Percentiles rank a stretch among this genome's conserved stretches.
Evolutionary conservation across 495 filamentous ascomycete species (phyloP).

Genomic region (Haplographium delicatum): DNA sequence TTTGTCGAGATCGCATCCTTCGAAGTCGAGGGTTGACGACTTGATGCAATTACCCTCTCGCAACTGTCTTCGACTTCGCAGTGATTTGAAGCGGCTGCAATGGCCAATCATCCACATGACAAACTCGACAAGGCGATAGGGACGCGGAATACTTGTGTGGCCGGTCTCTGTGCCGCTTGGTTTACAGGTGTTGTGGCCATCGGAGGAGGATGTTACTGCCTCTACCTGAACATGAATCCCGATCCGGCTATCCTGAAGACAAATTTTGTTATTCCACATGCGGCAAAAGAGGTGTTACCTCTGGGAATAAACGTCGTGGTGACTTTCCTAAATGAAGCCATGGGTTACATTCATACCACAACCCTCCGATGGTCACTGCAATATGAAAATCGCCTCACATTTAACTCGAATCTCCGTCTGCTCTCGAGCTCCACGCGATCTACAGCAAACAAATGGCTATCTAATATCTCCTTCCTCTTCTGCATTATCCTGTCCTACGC

Average conservation of each 20-base stretch:
- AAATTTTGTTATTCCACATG: slow-evolving; percentile 20
- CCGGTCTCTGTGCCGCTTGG: slow-evolving; percentile 7
- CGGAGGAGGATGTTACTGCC: slow-evolving; percentile 7
- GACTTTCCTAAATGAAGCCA: slow-evolving; percentile 13
- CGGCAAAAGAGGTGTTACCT: slow-evolving; percentile 13
- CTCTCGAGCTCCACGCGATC: slow-evolving; percentile 9
- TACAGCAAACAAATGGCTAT: slow-evolving; percentile 14
- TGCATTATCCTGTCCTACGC: slow-evolving; percentile 33
- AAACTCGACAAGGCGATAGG: slow-evolving; percentile 10
- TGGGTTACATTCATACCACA: slow-evolving; percentile 15
- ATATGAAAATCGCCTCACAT: slow-evolving; percentile 14
- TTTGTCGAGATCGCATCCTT: not conserved
- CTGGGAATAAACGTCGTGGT: slow-evolving; percentile 16
- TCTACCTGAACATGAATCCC: not conserved
- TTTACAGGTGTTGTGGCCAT: slow-evolving; percentile 5
- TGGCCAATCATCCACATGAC: slow-evolving; percentile 5
- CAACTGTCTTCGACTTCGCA: not conserved
- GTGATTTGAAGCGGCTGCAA: not conserved
- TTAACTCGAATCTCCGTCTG: slow-evolving; percentile 20
- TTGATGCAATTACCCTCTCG: not conserved
- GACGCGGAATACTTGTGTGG: slow-evolving; percentile 5
- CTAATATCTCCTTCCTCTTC: slow-evolving; percentile 28
- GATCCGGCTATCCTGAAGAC: not conserved
- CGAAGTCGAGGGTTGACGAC: not conserved
- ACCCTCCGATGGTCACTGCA: slow-evolving; percentile 15